Conservation (phyloP, 352 stramenopile genomes). For the Aphanomyces euteiches region DNA sequence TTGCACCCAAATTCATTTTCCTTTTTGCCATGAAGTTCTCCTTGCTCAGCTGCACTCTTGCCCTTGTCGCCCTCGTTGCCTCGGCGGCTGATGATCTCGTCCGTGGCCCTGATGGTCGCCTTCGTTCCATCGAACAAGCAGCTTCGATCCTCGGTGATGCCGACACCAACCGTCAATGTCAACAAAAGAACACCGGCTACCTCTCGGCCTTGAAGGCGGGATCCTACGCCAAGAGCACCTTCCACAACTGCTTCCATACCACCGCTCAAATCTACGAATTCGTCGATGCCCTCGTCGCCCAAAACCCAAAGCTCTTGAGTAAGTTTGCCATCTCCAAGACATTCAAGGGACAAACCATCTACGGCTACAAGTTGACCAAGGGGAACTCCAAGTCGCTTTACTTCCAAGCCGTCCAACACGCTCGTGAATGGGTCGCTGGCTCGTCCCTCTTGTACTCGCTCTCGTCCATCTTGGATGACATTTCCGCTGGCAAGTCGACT, state of each 20-base stretch:
- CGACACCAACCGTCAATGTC: not conserved
- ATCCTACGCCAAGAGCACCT: conserved; percentile 35
- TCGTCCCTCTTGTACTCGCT: conserved; percentile 37
- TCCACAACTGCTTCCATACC: conserved; percentile 39
- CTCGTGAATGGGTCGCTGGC: conserved; percentile 38
- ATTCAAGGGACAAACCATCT: conserved; percentile 30
- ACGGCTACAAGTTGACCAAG: conserved; percentile 39
- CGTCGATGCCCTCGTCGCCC: conserved; percentile 33
- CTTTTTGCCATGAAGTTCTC: not conserved
- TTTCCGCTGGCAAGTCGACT: conserved; percentile 32
- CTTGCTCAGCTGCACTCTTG: not conserved
- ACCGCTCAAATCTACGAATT: conserved; percentile 34
- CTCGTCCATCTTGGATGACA: conserved; percentile 35
- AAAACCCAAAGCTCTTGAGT: conserved; percentile 31
- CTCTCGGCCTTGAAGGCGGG: conserved; percentile 6
- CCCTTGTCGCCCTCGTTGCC: not conserved
- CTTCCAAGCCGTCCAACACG: conserved; percentile 38
- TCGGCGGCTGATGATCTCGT: not conserved
- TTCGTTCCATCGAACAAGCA: not conserved
- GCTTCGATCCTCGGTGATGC: not conserved
- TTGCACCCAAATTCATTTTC: too few relatives aligned
- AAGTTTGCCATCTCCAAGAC: conserved; percentile 39
- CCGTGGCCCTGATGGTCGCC: not conserved
- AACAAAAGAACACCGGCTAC: not conserved
- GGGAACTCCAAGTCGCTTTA: conserved; percentile 40